phyloP scores from a whole-genome alignment of 1,284 basidiomycete species.

The Athelia sp. region DNA sequence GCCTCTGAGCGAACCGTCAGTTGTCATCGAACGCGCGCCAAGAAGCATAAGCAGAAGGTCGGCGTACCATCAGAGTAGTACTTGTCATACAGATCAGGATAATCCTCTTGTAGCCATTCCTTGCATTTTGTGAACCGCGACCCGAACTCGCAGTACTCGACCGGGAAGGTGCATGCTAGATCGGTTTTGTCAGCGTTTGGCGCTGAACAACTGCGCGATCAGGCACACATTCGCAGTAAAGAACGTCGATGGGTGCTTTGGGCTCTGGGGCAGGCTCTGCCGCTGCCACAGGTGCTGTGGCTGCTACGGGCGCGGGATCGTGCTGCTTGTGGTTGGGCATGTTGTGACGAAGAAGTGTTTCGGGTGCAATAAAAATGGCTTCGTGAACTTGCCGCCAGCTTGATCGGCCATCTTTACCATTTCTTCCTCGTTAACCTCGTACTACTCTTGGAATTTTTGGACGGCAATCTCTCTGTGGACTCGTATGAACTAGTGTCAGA shows the following conservation, averaged over 20 bases:
- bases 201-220: conserved; percentile 6
- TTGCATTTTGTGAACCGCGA: conserved; percentile 83
- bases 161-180: conserved; percentile 82
- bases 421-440: no score
- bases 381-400: no score
- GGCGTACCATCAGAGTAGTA: conserved; percentile 82
- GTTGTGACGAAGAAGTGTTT: no score
- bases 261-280: conserved; percentile 31
- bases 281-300: conserved; percentile 13
- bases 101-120: conserved; percentile 72
- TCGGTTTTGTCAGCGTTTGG: conserved; percentile 9
- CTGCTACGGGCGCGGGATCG: conserved; percentile 11
- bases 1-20: conserved; percentile 50
- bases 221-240: conserved; percentile 59
- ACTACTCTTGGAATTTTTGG: no score
- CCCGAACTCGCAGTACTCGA: conserved; percentile 95
- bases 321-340: background rate
- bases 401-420: no score
- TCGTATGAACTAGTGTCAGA: no score
- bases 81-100: conserved; percentile 65
- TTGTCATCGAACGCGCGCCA: background rate
- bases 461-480: no score
- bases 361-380: no score
- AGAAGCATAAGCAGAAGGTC: background rate
- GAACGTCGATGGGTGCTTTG: conserved; percentile 45